Percentiles rank a stretch among this genome's conserved stretches.
phyloP scores from a whole-genome alignment of 257 asterid genomes.

The Solanum sejunctum region DNA sequence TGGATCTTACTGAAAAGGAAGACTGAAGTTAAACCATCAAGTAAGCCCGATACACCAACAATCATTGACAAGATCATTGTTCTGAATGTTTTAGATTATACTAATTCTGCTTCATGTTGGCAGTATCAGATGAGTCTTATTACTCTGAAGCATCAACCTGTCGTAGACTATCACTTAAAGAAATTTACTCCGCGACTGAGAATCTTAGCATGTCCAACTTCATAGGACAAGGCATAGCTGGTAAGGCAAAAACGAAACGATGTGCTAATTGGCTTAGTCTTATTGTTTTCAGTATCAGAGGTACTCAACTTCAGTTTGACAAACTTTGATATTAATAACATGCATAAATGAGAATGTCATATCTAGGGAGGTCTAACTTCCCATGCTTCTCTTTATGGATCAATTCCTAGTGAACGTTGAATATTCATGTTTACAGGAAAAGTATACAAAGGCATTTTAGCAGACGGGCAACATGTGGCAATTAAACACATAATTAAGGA shows the following conservation, averaged over 20 bases:
- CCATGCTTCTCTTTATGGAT: not conserved
- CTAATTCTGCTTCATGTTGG: not conserved
- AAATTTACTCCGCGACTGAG: constrained; percentile 44
- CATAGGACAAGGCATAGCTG: constrained; percentile 84
- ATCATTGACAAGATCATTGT: not conserved
- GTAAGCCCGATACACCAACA: not conserved
- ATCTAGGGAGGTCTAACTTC: not conserved
- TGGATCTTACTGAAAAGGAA: constrained; percentile 16
- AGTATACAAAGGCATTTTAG: constrained; percentile 53
- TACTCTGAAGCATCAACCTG: constrained; percentile 22
- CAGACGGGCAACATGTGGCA: constrained; percentile 39
- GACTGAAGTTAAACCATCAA: constrained; percentile 6
- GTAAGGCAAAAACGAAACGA: constrained; percentile 7
- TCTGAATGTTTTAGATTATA: not conserved
- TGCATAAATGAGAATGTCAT: not conserved
- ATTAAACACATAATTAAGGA: constrained; percentile 71
- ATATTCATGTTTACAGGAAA: constrained; percentile 32
- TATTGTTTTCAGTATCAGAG: not conserved
- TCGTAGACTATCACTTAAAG: constrained; percentile 25
- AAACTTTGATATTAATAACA: not conserved
- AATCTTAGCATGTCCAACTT: constrained; percentile 50
- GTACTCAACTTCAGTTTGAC: not conserved
- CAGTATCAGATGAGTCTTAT: constrained; percentile 14
- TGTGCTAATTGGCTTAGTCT: not conserved
- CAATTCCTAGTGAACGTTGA: not conserved